phyloP scores from a whole-genome alignment of 148 eudicot species.

The Tetragonia tetragonoides region DNA sequence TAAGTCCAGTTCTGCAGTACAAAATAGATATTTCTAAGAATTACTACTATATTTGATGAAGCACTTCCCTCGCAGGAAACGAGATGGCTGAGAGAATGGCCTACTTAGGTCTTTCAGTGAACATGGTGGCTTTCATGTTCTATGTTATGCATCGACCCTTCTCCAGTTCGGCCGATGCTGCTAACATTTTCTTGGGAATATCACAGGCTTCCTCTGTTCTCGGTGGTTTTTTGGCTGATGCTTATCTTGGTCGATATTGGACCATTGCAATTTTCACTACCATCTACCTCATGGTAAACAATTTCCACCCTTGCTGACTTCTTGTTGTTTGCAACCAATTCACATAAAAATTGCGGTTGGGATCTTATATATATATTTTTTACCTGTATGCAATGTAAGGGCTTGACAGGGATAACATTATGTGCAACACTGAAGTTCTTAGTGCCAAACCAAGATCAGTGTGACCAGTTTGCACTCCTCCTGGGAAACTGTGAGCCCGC shows the following conservation, averaged over 20 bases:
- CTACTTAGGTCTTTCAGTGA: constrained; percentile 87
- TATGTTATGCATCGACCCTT: constrained; percentile 89
- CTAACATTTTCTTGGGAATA: constrained; percentile 80
- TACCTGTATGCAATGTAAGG: constrained; percentile 36
- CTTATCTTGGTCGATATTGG: constrained; percentile 94
- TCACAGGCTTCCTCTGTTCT: constrained; percentile 90
- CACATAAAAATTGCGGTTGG: no score
- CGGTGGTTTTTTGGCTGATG: constrained; percentile 89
- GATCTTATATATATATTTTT: no score
- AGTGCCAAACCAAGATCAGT: constrained; percentile 70
- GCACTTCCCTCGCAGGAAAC: constrained; percentile 45
- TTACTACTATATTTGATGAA: no score
- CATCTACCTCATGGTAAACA: constrained; percentile 72
- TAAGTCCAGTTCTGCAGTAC: no score
- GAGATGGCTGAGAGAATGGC: constrained; percentile 99
- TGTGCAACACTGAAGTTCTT: constrained; percentile 61
- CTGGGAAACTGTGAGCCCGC: constrained; percentile 78
- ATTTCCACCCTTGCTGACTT: neutral
- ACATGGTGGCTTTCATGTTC: constrained; percentile 95
- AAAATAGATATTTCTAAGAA: no score
- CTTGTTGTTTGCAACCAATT: no score
- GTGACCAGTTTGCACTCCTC: constrained; percentile 59
- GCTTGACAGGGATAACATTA: constrained; percentile 76
- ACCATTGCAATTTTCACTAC: constrained; percentile 88
- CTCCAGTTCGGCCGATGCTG: constrained; percentile 79